Base-by-base conservation (phyloP, 129 eudicot species). In the Tanacetum coccineum region DNA sequence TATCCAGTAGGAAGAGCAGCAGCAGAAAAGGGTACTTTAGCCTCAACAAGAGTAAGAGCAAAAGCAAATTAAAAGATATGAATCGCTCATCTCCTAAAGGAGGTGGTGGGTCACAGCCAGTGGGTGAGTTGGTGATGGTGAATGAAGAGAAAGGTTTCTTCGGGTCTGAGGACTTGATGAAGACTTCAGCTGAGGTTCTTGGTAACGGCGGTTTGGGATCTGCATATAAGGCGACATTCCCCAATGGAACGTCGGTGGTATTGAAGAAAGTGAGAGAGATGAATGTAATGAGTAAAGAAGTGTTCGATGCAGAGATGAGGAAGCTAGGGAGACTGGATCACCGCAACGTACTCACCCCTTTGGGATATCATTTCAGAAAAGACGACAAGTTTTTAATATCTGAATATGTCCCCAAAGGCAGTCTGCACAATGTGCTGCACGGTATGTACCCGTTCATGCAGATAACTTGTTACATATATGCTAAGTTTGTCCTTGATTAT, bases 121-220 rank as follows among this genome's bases (percentile, higher is more conserved):
- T 68, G 60, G 81, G 81, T 22, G 87, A 85, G 25, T 71, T 85
- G 7, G 82, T 80, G 66, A 55, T 85, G 73, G 74, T 85, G 66
- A 82, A 85, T n/a, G 78, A 82, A 2, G 92, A 83, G 28, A 86
- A 75, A 64, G 93, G 93, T 21, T 19, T 47, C 11, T 86, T 86
- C 61, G 84, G 85, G 62, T 60, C 83, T 74, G 73, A 74, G 3
- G 96, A 89, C 68, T 71, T 89, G 81, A 89, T 89, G 96, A 86
- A 86, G 80, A 90, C 96, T 1, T 84, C 88, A 4, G 96, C 96
- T 4, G 96, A 89, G 84, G 90, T 89, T 19, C 80, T 89, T 9
- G 94, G 94, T 14, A 86, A 70, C 55, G 88, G 94, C 1, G 83
- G 82, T 8, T 22, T 83, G 54, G 94, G 96, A 25, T 89, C 96